A percentile compares a stretch with the other conserved stretches of the same genome.
These are phyloP conservation scores for Penicillium vulpinum DNA, from an alignment of 2,329 filamentous ascomycete species.

Conservation along the genomic window DNA sequence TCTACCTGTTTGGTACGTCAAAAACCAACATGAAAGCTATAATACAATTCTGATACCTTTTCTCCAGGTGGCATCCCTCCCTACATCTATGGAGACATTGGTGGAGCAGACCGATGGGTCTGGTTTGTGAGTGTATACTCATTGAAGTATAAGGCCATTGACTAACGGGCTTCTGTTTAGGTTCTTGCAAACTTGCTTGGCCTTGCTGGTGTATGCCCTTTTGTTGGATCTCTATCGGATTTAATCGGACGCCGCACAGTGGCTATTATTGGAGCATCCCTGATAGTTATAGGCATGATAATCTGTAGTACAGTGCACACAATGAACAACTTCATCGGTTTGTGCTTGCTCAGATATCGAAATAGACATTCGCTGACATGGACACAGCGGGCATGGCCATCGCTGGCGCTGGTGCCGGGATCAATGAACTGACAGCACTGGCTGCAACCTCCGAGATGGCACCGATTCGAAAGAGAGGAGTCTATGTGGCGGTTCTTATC, in stretches of 20 bases:
- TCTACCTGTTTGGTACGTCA: constrained; percentile 51
- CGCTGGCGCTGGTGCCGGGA: constrained; percentile 64
- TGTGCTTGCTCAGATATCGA: constrained; percentile 29
- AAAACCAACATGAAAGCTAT: background rate
- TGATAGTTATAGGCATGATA: constrained; percentile 61
- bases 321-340: constrained; percentile 65
- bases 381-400: constrained; percentile 55
- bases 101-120: constrained; percentile 61
- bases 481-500: constrained; percentile 61
- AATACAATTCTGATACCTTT: constrained; percentile 3
- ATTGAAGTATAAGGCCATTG: background rate
- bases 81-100: constrained; percentile 61
- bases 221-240: constrained; percentile 67
- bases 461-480: constrained; percentile 63
- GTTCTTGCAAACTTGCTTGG: constrained; percentile 55
- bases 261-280: constrained; percentile 54
- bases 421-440: constrained; percentile 68
- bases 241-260: constrained; percentile 63
- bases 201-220: constrained; percentile 58
- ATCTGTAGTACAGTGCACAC: constrained; percentile 57
- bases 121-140: constrained; percentile 53
- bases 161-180: constrained; percentile 19
- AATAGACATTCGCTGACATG: background rate
- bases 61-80: constrained; percentile 48
- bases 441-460: constrained; percentile 68